These are phyloP conservation scores for Solanum hybrid DNA, from an alignment of 305 asterid genomes.

Conservation along the genomic window DNA sequence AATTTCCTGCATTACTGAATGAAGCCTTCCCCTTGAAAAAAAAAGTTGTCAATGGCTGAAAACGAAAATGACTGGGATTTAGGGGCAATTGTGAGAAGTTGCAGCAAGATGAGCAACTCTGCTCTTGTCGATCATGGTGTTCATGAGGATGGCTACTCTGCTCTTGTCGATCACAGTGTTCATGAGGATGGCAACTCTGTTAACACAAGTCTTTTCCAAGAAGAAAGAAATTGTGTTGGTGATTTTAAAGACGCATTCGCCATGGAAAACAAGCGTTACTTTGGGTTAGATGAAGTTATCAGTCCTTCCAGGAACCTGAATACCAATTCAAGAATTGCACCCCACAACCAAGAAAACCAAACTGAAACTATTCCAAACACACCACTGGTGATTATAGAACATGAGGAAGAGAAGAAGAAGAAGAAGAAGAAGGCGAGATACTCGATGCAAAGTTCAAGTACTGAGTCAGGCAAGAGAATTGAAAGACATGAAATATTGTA, in stretches of 20 bases:
- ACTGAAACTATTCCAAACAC: not conserved
- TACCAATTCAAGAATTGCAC: not conserved
- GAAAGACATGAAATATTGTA: not conserved
- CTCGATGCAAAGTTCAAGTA: not conserved
- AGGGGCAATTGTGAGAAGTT: conserved; percentile 6
- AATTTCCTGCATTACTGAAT: not conserved
- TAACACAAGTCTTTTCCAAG: not conserved
- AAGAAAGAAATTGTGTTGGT: not conserved
- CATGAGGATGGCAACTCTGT: not conserved
- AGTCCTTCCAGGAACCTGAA: not conserved
- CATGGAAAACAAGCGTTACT: not conserved
- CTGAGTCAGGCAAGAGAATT: not conserved
- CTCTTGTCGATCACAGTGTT: not conserved
- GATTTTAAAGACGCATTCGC: not conserved
- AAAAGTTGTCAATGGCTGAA: not conserved
- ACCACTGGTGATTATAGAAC: not conserved
- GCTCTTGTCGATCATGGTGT: not conserved
- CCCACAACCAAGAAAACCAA: not conserved
- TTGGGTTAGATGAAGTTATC: conserved; percentile 8
- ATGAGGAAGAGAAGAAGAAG: not conserved
- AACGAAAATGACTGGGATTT: conserved; percentile 9
- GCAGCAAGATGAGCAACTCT: not conserved
- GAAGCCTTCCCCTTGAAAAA: not conserved
- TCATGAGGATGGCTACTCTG: not conserved
- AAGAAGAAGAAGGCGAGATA: not conserved